These are phyloP conservation scores for Salix udensis DNA, from an alignment of 345 rosid species.

Conservation along the genomic window DNA sequence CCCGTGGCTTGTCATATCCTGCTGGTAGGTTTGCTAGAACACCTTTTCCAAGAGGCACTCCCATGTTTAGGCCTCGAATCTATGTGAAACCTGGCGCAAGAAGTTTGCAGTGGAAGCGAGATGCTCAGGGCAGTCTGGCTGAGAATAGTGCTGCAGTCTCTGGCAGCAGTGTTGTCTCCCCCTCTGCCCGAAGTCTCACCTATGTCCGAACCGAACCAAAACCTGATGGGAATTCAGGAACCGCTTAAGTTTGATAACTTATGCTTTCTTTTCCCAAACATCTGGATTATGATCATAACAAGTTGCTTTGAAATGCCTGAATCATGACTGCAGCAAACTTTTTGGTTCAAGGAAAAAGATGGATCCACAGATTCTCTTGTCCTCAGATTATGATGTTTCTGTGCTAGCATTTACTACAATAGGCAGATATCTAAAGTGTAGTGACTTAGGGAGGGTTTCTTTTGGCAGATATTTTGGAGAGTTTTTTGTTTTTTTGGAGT, in stretches of 20 bases:
- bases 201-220: constrained; percentile 65
- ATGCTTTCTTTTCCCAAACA: background rate
- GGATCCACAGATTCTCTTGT: background rate
- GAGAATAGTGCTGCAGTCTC: constrained; percentile 32
- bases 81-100: constrained; percentile 65
- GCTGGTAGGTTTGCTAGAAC: constrained; percentile 56
- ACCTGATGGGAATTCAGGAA: constrained; percentile 33
- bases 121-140: constrained; percentile 40
- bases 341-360: background rate
- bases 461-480: background rate
- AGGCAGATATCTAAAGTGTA: background rate
- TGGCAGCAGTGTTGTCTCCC: constrained; percentile 31
- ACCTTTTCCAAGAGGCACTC: constrained; percentile 56
- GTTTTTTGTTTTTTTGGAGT: background rate
- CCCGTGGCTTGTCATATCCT: constrained; percentile 41
- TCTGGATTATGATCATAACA: background rate
- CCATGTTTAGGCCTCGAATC: constrained; percentile 56
- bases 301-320: constrained; percentile 3
- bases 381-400: constrained; percentile 12
- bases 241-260: constrained; percentile 19
- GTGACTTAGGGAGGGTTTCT: background rate
- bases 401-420: constrained; percentile 5
- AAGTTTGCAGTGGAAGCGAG: constrained; percentile 97
- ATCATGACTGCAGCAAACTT: background rate
- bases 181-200: constrained; percentile 61